phyloP scores from a whole-genome alignment of 106 monocot genomes.

The Amphibolis antarctica region DNA sequence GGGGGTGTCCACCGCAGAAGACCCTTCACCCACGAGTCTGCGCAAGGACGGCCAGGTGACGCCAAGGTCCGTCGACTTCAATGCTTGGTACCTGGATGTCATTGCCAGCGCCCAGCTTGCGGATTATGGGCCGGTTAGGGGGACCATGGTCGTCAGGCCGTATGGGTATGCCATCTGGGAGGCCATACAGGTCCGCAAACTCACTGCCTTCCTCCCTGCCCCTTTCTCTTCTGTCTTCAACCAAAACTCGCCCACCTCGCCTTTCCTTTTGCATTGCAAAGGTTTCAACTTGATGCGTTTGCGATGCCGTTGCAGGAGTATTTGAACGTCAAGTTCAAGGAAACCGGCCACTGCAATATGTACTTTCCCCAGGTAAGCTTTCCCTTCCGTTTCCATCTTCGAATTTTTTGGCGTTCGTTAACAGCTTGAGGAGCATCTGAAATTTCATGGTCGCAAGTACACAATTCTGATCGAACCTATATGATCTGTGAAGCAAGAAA shows the following conservation, averaged over 20 bases:
- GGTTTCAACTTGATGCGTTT: background rate
- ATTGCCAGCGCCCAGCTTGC: conserved; percentile 84
- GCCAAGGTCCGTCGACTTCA: conserved; percentile 79
- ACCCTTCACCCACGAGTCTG: background rate
- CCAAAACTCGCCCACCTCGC: too few relatives aligned
- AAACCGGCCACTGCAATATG: conserved; percentile 94
- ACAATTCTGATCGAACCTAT: too few relatives aligned
- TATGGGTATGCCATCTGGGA: conserved; percentile 99
- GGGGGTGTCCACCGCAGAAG: conserved; percentile 17
- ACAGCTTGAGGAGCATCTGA: too few relatives aligned
- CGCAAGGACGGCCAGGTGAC: conserved; percentile 43
- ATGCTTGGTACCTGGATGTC: conserved; percentile 88
- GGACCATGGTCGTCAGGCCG: conserved; percentile 94
- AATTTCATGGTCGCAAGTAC: too few relatives aligned
- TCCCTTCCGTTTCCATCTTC: background rate
- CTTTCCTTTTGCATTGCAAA: background rate
- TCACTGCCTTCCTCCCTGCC: too few relatives aligned
- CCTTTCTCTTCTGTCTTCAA: too few relatives aligned
- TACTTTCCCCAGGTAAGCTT: conserved; percentile 82
- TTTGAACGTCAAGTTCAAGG: conserved; percentile 92
- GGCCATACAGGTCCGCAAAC: conserved; percentile 48
- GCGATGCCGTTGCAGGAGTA: conserved; percentile 50
- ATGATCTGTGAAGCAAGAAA: too few relatives aligned
- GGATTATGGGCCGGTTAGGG: conserved; percentile 88
- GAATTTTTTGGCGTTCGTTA: background rate